Conservation (phyloP, 2,329 filamentous ascomycete genomes). For the Thelonectria olida region DNA sequence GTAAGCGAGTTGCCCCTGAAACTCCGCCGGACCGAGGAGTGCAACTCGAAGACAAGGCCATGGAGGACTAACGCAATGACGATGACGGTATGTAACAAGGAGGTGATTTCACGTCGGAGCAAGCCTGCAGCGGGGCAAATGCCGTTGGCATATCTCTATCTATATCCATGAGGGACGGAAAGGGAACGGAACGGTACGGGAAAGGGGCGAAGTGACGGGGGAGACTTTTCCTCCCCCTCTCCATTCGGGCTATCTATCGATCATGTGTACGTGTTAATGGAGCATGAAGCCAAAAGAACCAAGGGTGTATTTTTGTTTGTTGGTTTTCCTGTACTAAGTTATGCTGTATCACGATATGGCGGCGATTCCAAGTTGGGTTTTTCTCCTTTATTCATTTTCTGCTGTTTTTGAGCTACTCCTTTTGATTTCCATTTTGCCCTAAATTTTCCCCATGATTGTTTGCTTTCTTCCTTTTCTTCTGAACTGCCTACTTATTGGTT, state of each 20-base stretch:
- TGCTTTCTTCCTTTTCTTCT: constrained; percentile 15
- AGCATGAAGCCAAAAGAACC: constrained; percentile 41
- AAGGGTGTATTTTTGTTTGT: constrained; percentile 26
- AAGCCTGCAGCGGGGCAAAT: constrained; percentile 1
- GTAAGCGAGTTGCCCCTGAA: constrained; percentile 52
- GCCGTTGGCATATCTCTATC: background rate
- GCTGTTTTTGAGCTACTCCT: constrained; percentile 17
- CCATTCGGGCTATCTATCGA: constrained; percentile 22
- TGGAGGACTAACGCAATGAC: constrained; percentile 54
- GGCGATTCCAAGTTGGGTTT: constrained; percentile 37
- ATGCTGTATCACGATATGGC: constrained; percentile 39
- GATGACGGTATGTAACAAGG: constrained; percentile 12
- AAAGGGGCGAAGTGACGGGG: background rate
- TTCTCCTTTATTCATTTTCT: constrained; percentile 23
- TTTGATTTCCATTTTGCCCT: background rate
- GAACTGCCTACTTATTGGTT: too few relatives aligned
- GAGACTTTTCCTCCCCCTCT: background rate
- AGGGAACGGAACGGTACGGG: background rate
- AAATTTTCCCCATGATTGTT: constrained; percentile 13
- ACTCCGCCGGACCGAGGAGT: constrained; percentile 51
- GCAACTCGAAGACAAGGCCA: constrained; percentile 61
- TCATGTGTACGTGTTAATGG: constrained; percentile 44
- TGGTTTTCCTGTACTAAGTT: constrained; percentile 39
- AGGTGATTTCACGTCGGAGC: constrained; percentile 20
- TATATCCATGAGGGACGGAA: background rate